phyloP scores from a whole-genome alignment of 2,329 filamentous ascomycete genomes.

The Pestalotiopsis fici region DNA sequence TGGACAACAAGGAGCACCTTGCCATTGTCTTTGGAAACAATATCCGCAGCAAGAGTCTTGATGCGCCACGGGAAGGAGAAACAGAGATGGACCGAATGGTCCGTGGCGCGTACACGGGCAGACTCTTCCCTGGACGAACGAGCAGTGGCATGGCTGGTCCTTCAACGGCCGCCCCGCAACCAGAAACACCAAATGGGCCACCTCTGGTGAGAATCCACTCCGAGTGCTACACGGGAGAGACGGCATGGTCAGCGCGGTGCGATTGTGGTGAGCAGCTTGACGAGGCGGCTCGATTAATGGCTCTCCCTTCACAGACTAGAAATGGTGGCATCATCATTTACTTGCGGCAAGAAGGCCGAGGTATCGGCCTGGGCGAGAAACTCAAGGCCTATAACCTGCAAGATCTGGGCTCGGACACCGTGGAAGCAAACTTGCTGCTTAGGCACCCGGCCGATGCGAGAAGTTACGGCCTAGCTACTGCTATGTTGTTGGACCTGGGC shows the following conservation, averaged over 20 bases:
- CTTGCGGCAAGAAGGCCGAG: conserved; percentile 90
- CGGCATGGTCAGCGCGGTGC: conserved; percentile 95
- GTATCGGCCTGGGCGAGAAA: conserved; percentile 93
- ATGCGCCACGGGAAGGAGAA: conserved; percentile 72
- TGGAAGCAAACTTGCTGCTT: conserved; percentile 89
- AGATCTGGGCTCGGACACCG: conserved; percentile 94
- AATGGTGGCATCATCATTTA: conserved; percentile 92
- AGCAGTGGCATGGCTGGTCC: conserved; percentile 63
- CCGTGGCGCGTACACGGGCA: conserved; percentile 86
- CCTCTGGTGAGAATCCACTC: conserved; percentile 94
- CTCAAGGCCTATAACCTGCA: conserved; percentile 98
- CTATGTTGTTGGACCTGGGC: conserved; percentile 87
- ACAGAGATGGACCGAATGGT: conserved; percentile 92
- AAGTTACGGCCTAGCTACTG: conserved; percentile 94
- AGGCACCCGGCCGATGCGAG: conserved; percentile 92
- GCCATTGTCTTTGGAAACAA: conserved; percentile 93
- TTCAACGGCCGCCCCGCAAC: conserved; percentile 12
- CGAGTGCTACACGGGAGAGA: conserved; percentile 98
- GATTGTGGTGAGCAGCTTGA: conserved; percentile 98
- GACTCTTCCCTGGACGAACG: conserved; percentile 81
- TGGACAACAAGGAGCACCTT: conserved; percentile 93
- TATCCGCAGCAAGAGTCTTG: conserved; percentile 74
- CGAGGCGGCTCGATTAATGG: conserved; percentile 93
- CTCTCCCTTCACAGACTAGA: conserved; percentile 59
- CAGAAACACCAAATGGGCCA: conserved; percentile 32